A percentile compares a stretch with the other conserved stretches of the same genome.
Conservation (phyloP, 2,329 filamentous ascomycete genomes). For the Herpotrichia juniperi region DNA sequence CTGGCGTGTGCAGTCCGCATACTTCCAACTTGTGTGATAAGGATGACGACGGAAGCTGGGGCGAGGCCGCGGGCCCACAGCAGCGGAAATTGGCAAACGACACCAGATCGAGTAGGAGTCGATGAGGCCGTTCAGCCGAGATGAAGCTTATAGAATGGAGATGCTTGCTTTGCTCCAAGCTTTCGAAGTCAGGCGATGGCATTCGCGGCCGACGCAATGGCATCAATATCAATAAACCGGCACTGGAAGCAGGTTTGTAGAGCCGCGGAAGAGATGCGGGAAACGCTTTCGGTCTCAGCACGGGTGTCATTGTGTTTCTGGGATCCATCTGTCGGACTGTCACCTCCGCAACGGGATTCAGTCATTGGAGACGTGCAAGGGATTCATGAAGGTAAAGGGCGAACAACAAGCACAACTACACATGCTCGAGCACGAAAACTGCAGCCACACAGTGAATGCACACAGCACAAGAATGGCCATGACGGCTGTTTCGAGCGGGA, state of each 20-base stretch:
- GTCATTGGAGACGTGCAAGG: too few relatives aligned
- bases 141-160: conserved; percentile 2
- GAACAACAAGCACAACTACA: too few relatives aligned
- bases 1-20: too few relatives aligned
- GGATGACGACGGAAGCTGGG: background rate
- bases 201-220: background rate
- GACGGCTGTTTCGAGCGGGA: too few relatives aligned
- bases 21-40: background rate
- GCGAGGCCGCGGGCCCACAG: background rate
- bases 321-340: background rate
- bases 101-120: background rate
- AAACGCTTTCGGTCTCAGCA: background rate
- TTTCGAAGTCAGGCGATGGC: background rate
- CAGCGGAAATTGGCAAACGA: conserved; percentile 11
- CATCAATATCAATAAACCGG: background rate
- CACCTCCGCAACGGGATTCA: too few relatives aligned
- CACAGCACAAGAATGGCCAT: too few relatives aligned
- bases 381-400: too few relatives aligned
- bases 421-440: too few relatives aligned
- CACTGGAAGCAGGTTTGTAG: background rate
- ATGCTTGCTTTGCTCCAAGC: background rate
- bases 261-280: background rate
- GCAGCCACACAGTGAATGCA: too few relatives aligned
- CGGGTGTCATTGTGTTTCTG: background rate
- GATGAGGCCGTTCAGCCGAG: conserved; percentile 13